phyloP scores from a whole-genome alignment of 441 rosid species.

The Populus trichocarpa region DNA sequence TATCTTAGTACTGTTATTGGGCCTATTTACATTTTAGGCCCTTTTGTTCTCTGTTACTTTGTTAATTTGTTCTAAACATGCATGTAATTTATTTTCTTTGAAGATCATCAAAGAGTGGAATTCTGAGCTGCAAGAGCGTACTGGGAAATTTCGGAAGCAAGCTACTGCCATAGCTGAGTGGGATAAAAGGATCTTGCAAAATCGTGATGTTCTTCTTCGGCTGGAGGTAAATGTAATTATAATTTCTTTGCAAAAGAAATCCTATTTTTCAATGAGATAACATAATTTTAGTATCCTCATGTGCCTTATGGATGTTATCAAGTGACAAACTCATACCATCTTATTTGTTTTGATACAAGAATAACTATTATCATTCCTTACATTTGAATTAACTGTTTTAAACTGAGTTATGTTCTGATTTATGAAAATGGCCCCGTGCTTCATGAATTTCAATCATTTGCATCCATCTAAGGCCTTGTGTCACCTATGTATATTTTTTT shows the following conservation, averaged over 20 bases:
- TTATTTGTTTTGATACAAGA: background rate
- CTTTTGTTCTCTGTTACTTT: background rate
- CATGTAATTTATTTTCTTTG: conserved; percentile 15
- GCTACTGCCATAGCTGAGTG: conserved; percentile 95
- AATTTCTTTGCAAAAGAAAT: background rate
- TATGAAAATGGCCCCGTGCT: background rate
- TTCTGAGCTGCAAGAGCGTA: conserved; percentile 85
- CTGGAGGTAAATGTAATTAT: conserved; percentile 60
- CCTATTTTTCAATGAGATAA: conserved; percentile 6
- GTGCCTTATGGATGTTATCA: background rate
- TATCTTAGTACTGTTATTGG: background rate
- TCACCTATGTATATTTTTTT: conserved; percentile 11
- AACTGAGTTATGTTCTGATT: background rate
- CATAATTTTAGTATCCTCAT: background rate
- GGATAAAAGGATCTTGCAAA: conserved; percentile 95
- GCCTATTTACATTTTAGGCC: conserved; percentile 6
- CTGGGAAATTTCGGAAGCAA: conserved; percentile 86
- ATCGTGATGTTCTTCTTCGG: conserved; percentile 91
- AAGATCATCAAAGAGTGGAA: conserved; percentile 98
- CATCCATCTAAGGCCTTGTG: background rate
- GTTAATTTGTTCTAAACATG: background rate
- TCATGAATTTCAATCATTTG: background rate
- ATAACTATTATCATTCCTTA: background rate
- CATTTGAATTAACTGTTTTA: background rate
- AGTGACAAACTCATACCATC: background rate